Conservation (phyloP, 495 filamentous ascomycete genomes). For the Delitschia confertaspora region DNA sequence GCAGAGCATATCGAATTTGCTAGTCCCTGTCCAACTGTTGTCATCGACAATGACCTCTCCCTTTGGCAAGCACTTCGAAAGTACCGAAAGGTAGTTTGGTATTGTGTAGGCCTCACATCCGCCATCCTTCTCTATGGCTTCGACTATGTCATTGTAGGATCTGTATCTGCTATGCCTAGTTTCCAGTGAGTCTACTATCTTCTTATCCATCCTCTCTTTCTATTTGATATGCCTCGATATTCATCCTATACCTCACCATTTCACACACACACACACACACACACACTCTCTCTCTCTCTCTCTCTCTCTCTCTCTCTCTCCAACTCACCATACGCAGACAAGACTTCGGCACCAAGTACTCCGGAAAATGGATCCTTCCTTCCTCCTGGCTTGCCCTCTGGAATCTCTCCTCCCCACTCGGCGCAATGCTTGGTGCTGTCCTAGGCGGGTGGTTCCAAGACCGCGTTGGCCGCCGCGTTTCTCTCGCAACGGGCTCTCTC, state of each 20-base stretch:
- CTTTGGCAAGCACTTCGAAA: conserved; percentile 18
- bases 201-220: not conserved
- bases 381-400: conserved; percentile 43
- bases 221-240: conserved; percentile 1
- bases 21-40: too few relatives aligned
- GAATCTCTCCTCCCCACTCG: conserved; percentile 37
- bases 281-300: too few relatives aligned
- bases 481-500: conserved; percentile 34
- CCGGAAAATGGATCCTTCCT: conserved; percentile 39
- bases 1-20: too few relatives aligned
- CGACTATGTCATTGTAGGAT: conserved; percentile 43
- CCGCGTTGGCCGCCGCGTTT: conserved; percentile 35
- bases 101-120: conserved; percentile 6
- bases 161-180: conserved; percentile 40
- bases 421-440: conserved; percentile 39
- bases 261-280: too few relatives aligned
- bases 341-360: conserved; percentile 32
- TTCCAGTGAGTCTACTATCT: conserved; percentile 25
- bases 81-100: conserved; percentile 16
- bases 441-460: conserved; percentile 39
- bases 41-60: too few relatives aligned
- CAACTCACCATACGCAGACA: too few relatives aligned
- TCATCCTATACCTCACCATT: too few relatives aligned
- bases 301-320: too few relatives aligned
- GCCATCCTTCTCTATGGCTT: conserved; percentile 41